Conservation (phyloP, 1,284 basidiomycete genomes). For the Sporisorium reilianum region DNA sequence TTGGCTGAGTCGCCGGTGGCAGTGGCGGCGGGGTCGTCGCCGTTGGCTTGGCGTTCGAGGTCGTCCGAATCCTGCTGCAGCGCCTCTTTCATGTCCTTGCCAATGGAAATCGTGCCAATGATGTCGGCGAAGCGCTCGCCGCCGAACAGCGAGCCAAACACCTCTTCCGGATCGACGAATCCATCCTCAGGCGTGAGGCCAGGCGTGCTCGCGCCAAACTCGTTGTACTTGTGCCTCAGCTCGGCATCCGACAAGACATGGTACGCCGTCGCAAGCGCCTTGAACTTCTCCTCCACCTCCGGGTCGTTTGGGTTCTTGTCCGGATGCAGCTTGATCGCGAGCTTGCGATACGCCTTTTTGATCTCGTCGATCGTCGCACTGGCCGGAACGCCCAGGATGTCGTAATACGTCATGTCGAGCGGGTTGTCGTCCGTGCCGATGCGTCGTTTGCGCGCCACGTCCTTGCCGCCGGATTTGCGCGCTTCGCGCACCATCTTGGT, state of each 20-base stretch:
- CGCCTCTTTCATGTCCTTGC: conserved; percentile 96
- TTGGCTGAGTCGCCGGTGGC: neutral
- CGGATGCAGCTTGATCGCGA: conserved; percentile 86
- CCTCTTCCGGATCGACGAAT: conserved; percentile 81
- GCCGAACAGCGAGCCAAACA: conserved; percentile 76
- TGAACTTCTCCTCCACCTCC: conserved; percentile 82
- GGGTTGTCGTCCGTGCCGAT: conserved; percentile 68
- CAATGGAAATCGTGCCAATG: conserved; percentile 84
- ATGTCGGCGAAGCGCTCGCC: conserved; percentile 85
- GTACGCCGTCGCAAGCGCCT: conserved; percentile 74
- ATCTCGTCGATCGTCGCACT: conserved; percentile 85
- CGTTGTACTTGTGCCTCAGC: conserved; percentile 92
- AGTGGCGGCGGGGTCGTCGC: conserved; percentile 10
- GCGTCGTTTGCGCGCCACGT: conserved; percentile 53
- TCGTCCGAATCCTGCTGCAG: conserved; percentile 90
- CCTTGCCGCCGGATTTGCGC: conserved; percentile 44
- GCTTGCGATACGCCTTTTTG: conserved; percentile 93
- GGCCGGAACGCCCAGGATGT: conserved; percentile 81
- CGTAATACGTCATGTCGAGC: conserved; percentile 68
- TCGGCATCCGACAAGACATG: conserved; percentile 81
- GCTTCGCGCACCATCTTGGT: conserved; percentile 61
- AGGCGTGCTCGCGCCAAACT: conserved; percentile 73
- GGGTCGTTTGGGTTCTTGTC: conserved; percentile 92
- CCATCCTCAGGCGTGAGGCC: conserved; percentile 66
- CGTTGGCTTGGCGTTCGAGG: conserved; percentile 59